Evolutionary conservation across 164 flowering plant genomes (phyloP).

Genomic region (Stephania japonica): DNA sequence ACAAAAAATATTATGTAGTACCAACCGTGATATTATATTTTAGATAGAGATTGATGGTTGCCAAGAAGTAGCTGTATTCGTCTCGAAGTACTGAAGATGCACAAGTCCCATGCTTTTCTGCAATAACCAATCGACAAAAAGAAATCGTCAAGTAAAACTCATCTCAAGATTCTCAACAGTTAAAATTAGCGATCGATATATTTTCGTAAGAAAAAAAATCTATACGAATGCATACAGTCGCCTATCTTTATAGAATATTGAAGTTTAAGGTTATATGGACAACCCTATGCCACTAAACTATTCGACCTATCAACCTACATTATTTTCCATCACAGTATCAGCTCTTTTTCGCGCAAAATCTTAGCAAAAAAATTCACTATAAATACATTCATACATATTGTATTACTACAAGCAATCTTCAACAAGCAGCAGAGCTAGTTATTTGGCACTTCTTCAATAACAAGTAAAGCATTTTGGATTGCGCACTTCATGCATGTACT

Average conservation of each 20-base stretch:
- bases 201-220: no score
- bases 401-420: neutral
- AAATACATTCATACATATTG: neutral
- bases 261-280: neutral
- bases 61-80: constrained; percentile 66
- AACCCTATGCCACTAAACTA: neutral
- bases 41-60: constrained; percentile 63
- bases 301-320: no score
- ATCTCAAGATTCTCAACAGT: no score
- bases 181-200: no score
- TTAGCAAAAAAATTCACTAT: neutral
- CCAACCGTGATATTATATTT: constrained; percentile 80
- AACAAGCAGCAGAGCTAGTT: neutral
- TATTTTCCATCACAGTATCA: neutral
- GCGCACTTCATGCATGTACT: no score
- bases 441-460: neutral
- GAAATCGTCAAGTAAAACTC: neutral
- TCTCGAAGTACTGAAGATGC: constrained; percentile 57
- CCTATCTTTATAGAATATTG: neutral
- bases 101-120: constrained; percentile 96
- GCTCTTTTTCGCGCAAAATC: neutral
- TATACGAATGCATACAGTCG: no score
- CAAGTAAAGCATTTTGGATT: no score
- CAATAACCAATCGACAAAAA: constrained; percentile 5
- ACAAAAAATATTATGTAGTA: constrained; percentile 5